These are phyloP conservation scores for Kappamyces sp. DNA, from an alignment of 192 early-diverging fungal genomes.

Conservation along the genomic window DNA sequence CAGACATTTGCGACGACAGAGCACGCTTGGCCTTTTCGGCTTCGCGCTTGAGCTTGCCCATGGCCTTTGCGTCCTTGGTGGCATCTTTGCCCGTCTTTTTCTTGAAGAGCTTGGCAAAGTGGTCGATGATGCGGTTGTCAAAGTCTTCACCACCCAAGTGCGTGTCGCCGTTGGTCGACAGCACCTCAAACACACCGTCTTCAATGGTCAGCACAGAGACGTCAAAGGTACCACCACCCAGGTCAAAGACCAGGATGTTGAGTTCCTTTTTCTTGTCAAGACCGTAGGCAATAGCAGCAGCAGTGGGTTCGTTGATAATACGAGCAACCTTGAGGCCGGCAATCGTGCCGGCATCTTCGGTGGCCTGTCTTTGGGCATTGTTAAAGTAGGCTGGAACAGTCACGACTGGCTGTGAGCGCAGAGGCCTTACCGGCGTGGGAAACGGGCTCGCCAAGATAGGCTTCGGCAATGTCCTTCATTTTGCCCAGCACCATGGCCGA, in stretches of 20 bases:
- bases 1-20: constrained; percentile 87
- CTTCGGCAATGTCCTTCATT: constrained; percentile 92
- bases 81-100: constrained; percentile 82
- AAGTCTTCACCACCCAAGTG: constrained; percentile 98
- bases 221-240: constrained; percentile 97
- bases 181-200: constrained; percentile 93
- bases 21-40: constrained; percentile 96
- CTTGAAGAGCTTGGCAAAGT: constrained; percentile 91
- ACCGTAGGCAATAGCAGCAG: constrained; percentile 94
- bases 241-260: constrained; percentile 93
- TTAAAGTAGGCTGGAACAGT: constrained; percentile 98
- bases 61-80: constrained; percentile 76
- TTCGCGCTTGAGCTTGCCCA: constrained; percentile 92
- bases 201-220: constrained; percentile 94
- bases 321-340: constrained; percentile 77
- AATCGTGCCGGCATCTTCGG: constrained; percentile 84
- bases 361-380: constrained; percentile 92
- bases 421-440: constrained; percentile 59
- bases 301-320: constrained; percentile 91
- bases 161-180: constrained; percentile 94
- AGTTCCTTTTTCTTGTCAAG: constrained; percentile 87
- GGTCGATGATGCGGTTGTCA: constrained; percentile 88
- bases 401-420: constrained; percentile 50
- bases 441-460: constrained; percentile 79
- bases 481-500: constrained; percentile 94